Base-by-base conservation (phyloP, 1,284 basidiomycete genomes). In the Cryptococcus sp. region DNA sequence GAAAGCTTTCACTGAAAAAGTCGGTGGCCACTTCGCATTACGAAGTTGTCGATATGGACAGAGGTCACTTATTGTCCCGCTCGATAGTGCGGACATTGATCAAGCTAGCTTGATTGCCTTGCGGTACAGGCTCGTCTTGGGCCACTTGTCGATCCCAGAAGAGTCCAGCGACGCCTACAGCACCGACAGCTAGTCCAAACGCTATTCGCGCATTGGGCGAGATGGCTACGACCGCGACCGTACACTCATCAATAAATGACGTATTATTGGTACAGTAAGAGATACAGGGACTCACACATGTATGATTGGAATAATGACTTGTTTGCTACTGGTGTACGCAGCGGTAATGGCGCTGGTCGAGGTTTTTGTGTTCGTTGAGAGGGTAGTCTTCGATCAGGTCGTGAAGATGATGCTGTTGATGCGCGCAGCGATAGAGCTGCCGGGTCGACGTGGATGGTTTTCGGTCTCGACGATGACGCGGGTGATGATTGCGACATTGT, bases 141-240 rank as follows among this genome's bases (percentile, higher is more conserved):
- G 54, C 37, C 17, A 61, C 55, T n/a, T 53, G 51, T 20, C 48
- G 38, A 50, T 61, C 59, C 41, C 52, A 25, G 48, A 61, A 25
- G 40, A 57, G 46, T 11, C 59, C 59, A 13, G 52, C 59, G 40
- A 61, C 16, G 3, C 52, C 59, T 3, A 61, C 50, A 22, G 43
- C 23, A n/a, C 59, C 59, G 16, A 61, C 13, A 1, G 46, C 51
- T 3, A 57, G 5, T 23, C 59, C 59, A 25, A 61, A 61, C 25
- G 41, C 19, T 2, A 61, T 61, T 17, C 55, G 48, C 16, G 59
- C 38, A 25, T 54, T 54, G 1, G 47, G 46, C 17, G 34, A 38
- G 8, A 61, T 40, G 10, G 59, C 59, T 61, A 34, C 29, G 53
- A 45, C 13, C 41, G 41, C 41, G n/a, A n/a, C 6, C 26, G 4